These are phyloP conservation scores for Sanghuangporus sanghuang DNA, from an alignment of 1,284 basidiomycete species.

Conservation along the genomic window DNA sequence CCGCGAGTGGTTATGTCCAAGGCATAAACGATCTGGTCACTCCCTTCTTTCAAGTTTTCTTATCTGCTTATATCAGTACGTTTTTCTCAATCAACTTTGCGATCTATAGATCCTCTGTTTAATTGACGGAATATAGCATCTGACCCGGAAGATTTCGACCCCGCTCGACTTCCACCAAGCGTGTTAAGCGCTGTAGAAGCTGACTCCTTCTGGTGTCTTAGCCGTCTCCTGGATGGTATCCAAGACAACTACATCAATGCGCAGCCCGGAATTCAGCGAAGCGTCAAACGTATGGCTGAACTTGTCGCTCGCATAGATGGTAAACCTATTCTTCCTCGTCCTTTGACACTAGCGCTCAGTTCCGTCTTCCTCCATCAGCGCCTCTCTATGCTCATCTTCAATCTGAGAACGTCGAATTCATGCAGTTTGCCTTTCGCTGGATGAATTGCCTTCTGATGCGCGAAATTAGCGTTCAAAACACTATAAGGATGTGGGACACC, in stretches of 20 bases:
- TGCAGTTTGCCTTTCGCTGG: conserved; percentile 98
- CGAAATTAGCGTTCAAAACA: conserved; percentile 91
- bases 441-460: conserved; percentile 98
- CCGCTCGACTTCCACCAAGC: conserved; percentile 61
- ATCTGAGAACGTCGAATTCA: conserved; percentile 91
- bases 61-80: conserved; percentile 86
- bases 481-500: conserved; percentile 98
- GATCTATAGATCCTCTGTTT: conserved; percentile 11
- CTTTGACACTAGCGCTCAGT: conserved; percentile 29
- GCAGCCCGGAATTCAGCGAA: conserved; percentile 91
- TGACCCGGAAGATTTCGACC: conserved; percentile 85
- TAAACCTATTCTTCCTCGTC: conserved; percentile 33
- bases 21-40: conserved; percentile 97
- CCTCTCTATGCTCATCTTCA: conserved; percentile 81
- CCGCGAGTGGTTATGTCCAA: conserved; percentile 94
- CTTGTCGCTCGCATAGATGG: conserved; percentile 90
- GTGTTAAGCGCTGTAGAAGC: conserved; percentile 86
- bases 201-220: conserved; percentile 96
- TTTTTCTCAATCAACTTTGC: conserved; percentile 10
- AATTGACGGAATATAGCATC: conserved; percentile 48
- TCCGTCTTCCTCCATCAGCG: conserved; percentile 29
- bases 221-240: conserved; percentile 89
- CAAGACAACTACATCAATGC: conserved; percentile 96
- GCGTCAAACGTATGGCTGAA: conserved; percentile 89
- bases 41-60: conserved; percentile 92